Percentiles rank a stretch among this genome's conserved stretches.
Evolutionary conservation across 2,329 filamentous ascomycete species (phyloP).

Genomic region (Iodosphaeria phyllophila): DNA sequence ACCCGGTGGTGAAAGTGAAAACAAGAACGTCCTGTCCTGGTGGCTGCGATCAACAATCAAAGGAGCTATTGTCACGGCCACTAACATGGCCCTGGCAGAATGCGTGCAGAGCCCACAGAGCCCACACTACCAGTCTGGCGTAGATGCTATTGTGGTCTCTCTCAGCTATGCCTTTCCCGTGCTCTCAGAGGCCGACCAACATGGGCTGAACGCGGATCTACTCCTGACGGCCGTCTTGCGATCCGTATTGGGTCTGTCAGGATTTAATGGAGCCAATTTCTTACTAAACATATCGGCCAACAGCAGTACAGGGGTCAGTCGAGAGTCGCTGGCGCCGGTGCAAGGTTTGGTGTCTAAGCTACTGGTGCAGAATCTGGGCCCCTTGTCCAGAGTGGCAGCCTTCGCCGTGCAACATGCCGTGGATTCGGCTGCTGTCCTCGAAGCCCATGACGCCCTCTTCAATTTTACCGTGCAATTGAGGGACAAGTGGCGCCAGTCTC

Average conservation of each 20-base stretch:
- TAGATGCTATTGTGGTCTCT: conserved; percentile 46
- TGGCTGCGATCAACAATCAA: conserved; percentile 50
- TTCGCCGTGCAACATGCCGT: conserved; percentile 40
- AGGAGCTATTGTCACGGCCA: conserved; percentile 51
- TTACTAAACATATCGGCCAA: conserved; percentile 43
- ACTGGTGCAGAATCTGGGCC: conserved; percentile 46
- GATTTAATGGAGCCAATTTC: conserved; percentile 61
- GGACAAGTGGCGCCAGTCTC: conserved; percentile 56
- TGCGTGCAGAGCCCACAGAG: conserved; percentile 14
- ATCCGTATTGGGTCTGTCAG: conserved; percentile 51
- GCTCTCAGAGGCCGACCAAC: conserved; percentile 39
- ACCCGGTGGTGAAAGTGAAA: too few relatives aligned
- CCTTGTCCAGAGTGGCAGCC: conserved; percentile 44
- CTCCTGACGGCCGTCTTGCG: conserved; percentile 53
- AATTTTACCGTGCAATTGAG: conserved; percentile 47
- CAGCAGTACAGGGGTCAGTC: conserved; percentile 38
- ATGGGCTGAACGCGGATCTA: conserved; percentile 43
- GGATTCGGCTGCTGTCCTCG: conserved; percentile 24
- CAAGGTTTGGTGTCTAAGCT: conserved; percentile 40
- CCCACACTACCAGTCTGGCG: conserved; percentile 20
- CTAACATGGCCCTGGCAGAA: conserved; percentile 53
- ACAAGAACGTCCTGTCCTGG: conserved; percentile 42
- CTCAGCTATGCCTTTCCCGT: conserved; percentile 62
- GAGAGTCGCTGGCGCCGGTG: conserved; percentile 40
- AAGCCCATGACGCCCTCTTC: conserved; percentile 40